Percentiles rank a stretch among this genome's conserved stretches.
phyloP scores from a whole-genome alignment of 257 asterid species.

The Solanum habrochaites region DNA sequence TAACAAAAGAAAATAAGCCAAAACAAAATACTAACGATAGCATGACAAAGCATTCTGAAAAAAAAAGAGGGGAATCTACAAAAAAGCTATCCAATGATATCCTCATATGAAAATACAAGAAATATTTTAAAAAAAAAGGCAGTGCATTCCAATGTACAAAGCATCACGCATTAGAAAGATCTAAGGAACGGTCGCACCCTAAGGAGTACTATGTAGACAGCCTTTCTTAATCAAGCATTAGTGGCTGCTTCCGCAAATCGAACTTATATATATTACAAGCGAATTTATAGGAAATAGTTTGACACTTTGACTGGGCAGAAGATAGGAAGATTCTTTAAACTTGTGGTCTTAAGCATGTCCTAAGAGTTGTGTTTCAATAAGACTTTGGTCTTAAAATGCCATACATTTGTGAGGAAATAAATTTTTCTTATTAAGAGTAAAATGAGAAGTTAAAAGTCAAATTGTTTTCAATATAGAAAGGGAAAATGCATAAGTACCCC shows the following conservation, averaged over 20 bases:
- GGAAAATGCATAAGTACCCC: no score
- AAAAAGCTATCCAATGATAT: background rate
- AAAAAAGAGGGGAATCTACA: background rate
- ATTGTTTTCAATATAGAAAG: background rate
- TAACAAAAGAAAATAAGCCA: background rate
- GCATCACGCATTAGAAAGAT: background rate
- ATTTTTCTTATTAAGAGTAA: background rate
- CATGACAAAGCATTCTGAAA: background rate
- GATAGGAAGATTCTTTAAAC: background rate
- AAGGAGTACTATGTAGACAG: background rate
- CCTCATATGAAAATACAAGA: background rate
- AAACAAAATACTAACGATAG: background rate
- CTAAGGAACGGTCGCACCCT: background rate
- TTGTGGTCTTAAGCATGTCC: background rate
- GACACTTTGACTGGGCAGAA: background rate
- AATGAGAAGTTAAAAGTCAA: background rate
- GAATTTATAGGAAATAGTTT: background rate
- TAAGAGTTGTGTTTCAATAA: background rate
- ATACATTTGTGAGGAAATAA: background rate
- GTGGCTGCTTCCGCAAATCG: background rate
- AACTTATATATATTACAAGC: background rate
- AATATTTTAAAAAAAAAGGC: background rate
- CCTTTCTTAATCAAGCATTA: background rate
- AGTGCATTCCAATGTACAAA: background rate
- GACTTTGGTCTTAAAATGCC: background rate